A percentile compares a stretch with the other conserved stretches of the same genome.
phyloP scores from a whole-genome alignment of 2,329 filamentous ascomycete species.

The Ophidiomyces ophidiicola region DNA sequence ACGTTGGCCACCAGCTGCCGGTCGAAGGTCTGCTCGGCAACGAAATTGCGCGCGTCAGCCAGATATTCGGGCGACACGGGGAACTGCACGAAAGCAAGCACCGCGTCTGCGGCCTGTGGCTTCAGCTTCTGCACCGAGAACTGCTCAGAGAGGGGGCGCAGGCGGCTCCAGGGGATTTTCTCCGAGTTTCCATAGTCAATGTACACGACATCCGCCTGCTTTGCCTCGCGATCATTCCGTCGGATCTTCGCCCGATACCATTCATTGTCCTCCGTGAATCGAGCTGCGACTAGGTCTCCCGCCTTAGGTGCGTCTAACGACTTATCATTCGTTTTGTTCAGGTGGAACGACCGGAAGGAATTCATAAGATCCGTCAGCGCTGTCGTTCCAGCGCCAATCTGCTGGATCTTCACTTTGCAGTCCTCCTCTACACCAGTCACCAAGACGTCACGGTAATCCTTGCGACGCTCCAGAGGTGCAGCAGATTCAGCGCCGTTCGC shows the following conservation, averaged over 20 bases:
- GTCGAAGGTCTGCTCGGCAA: conserved; percentile 61
- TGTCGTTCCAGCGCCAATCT: conserved; percentile 74
- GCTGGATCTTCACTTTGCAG: conserved; percentile 78
- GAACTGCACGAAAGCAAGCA: conserved; percentile 79
- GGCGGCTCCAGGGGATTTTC: conserved; percentile 67
- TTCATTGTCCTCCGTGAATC: conserved; percentile 75
- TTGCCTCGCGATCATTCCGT: conserved; percentile 80
- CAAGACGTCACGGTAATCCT: conserved; percentile 88
- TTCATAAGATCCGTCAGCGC: conserved; percentile 79
- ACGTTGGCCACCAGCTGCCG: conserved; percentile 80
- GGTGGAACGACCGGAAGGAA: conserved; percentile 81
- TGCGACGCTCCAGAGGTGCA: conserved; percentile 51
- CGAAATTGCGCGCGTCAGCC: conserved; percentile 61
- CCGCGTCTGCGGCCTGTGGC: conserved; percentile 75
- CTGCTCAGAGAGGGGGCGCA: conserved; percentile 67
- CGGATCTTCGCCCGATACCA: conserved; percentile 92
- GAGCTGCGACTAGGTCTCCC: conserved; percentile 80
- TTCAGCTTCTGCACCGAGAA: conserved; percentile 74
- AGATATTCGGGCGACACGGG: conserved; percentile 74
- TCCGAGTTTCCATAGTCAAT: conserved; percentile 96
- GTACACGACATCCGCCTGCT: conserved; percentile 82
- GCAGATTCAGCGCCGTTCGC: conserved; percentile 41
- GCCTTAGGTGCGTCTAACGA: conserved; percentile 70
- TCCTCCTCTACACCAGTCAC: conserved; percentile 79
- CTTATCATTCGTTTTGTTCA: conserved; percentile 67